These are phyloP conservation scores for Cladorrhinum sp. DNA, from an alignment of 2,329 filamentous ascomycete genomes.

Conservation along the genomic window DNA sequence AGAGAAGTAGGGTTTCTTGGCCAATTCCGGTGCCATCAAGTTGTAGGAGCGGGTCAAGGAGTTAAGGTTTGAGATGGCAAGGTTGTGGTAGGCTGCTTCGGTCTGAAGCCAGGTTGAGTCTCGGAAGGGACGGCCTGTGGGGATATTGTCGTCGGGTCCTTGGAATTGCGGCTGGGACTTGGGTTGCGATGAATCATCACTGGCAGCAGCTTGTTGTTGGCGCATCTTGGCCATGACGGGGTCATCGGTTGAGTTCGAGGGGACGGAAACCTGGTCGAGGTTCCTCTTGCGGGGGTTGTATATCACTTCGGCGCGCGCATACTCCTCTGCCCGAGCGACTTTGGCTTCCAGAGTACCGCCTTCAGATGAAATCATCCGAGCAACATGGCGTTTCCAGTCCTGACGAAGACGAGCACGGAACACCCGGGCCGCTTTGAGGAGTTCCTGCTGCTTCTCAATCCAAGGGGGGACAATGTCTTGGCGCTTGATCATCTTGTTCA, in stretches of 20 bases:
- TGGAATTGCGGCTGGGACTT: not conserved
- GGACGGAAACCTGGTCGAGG: slow-evolving; percentile 46
- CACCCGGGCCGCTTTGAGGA: slow-evolving; percentile 63
- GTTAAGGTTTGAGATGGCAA: slow-evolving; percentile 78
- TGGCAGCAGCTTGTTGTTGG: slow-evolving; percentile 30
- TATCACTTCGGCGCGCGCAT: slow-evolving; percentile 70
- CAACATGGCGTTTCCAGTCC: slow-evolving; percentile 83
- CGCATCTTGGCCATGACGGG: slow-evolving; percentile 46
- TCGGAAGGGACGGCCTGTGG: slow-evolving; percentile 61
- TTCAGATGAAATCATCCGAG: slow-evolving; percentile 70
- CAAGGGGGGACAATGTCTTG: slow-evolving; percentile 95
- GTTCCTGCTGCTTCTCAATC: slow-evolving; percentile 98
- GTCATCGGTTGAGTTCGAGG: slow-evolving; percentile 48
- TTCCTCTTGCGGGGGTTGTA: slow-evolving; percentile 56
- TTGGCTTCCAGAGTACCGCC: slow-evolving; percentile 75
- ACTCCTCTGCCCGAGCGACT: slow-evolving; percentile 66
- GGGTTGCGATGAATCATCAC: not conserved
- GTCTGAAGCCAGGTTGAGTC: slow-evolving; percentile 72
- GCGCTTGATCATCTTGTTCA: slow-evolving; percentile 97
- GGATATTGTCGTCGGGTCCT: not conserved
- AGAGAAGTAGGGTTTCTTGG: slow-evolving; percentile 88
- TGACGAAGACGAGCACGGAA: slow-evolving; percentile 74
- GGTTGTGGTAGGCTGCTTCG: slow-evolving; percentile 71
- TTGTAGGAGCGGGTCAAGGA: slow-evolving; percentile 83
- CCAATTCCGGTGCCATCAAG: slow-evolving; percentile 85